Evolutionary conservation across 495 filamentous ascomycete genomes (phyloP), one percentile per base, ranked within the genome.

Genomic region (Aspergillus nidulans): DNA sequence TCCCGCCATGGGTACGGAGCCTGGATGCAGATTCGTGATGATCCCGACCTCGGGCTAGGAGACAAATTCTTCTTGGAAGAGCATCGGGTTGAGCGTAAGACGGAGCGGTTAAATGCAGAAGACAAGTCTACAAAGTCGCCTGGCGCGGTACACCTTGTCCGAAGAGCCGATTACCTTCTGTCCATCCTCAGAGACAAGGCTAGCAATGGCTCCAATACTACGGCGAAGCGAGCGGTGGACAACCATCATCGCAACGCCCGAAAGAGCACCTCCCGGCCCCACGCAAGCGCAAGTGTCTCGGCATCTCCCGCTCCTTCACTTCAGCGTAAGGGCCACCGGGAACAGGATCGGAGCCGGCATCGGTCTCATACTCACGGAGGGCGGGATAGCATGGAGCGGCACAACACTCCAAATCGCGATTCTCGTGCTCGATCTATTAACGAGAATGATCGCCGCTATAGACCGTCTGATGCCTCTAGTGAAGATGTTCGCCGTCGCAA

Each of bases 1-100:
- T 84, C 86, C 53, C 81, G 87, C 38, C 92, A 97, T 66, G 94
- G 94, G 1, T 97, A 95, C 66, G 94, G 94, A 49, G 90, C 91
- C 16, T 99, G 94, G 94, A 78, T 82, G 3, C 82, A 88, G 55
- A 97, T 99, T 62, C 85, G 92, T 9, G 95, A 97, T 60, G 94
- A 99, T 63, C 76, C 82, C 5, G 91, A 96, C 48, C 81, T 99
- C 16, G 85, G 80, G 4, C 85, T 99, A 72, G 77, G 77, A 3
- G 94, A 96, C 58, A 97, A 96, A 65, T 91, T 97, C 67, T 99
- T 95, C 74, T 68, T 99, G 6, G 94, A 99, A 67, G 94, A 99
- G 64, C 92, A 97, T 66, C 88, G 92, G n/a, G 92, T 97, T 20
- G 95, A 92, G 66, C 89, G 95, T 69, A 97, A 97, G 63, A 92